These are phyloP conservation scores for Wickerhamomyces sp. DNA, from an alignment of 1,139 yeast species.

Conservation along the genomic window DNA sequence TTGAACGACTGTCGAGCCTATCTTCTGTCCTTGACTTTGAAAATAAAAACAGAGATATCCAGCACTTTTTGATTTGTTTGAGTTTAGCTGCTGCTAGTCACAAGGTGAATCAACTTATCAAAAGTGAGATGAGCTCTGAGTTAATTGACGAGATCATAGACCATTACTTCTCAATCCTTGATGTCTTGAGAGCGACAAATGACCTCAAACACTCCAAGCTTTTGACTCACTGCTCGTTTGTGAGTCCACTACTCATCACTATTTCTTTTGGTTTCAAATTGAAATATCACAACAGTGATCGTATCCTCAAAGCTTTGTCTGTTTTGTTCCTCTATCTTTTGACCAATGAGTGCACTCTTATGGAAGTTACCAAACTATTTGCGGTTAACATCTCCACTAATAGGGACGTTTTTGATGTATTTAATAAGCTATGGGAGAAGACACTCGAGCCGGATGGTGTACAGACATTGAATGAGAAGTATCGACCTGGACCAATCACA, in stretches of 20 bases:
- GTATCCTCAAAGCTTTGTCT: slow-evolving; percentile 13
- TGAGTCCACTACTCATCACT: slow-evolving; percentile 19
- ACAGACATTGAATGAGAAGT: slow-evolving; percentile 3
- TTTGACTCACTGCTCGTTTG: slow-evolving; percentile 13
- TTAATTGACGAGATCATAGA: slow-evolving; percentile 9
- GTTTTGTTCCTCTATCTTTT: slow-evolving; percentile 14
- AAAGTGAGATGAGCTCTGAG: slow-evolving; percentile 9
- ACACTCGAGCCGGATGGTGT: slow-evolving; percentile 12
- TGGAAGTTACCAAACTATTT: slow-evolving; percentile 13
- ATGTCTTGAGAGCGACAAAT: slow-evolving; percentile 8
- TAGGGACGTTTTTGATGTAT: slow-evolving; percentile 19
- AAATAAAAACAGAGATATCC: not conserved
- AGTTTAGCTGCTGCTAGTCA: slow-evolving; percentile 14
- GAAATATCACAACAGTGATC: slow-evolving; percentile 8
- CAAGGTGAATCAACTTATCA: slow-evolving; percentile 12
- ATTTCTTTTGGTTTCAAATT: slow-evolving; percentile 19
- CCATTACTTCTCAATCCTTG: slow-evolving; percentile 10
- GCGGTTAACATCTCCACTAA: slow-evolving; percentile 12
- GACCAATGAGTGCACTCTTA: slow-evolving; percentile 6
- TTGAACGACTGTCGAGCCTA: not conserved
- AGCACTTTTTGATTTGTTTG: slow-evolving; percentile 7
- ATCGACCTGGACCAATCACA: slow-evolving; percentile 19
- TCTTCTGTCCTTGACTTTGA: slow-evolving; percentile 1
- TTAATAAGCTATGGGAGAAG: slow-evolving; percentile 21
- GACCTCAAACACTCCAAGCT: not conserved